Percentiles rank a stretch among this genome's conserved stretches.
Evolutionary conservation across 2,329 filamentous ascomycete species (phyloP).

Genomic region (Penicillium sp.): DNA sequence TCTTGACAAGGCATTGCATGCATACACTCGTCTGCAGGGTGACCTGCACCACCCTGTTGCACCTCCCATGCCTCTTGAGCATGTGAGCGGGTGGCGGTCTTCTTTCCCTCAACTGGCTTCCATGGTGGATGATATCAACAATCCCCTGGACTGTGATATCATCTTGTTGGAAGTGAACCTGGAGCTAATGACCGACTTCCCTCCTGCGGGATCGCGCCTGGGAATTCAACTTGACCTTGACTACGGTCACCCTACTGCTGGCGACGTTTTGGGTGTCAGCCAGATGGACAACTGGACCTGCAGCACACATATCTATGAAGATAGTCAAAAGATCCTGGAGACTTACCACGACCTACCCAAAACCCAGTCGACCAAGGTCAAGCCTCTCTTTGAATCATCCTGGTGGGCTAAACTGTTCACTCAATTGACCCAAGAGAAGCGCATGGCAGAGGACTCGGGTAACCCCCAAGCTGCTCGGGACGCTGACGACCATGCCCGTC

Average conservation of each 20-base stretch:
- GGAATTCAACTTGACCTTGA: conserved; percentile 39
- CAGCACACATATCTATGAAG: conserved; percentile 37
- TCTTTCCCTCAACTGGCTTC: conserved; percentile 36
- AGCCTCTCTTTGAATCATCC: conserved; percentile 37
- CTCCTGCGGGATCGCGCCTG: conserved; percentile 34
- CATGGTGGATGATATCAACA: conserved; percentile 28
- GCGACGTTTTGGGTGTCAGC: conserved; percentile 26
- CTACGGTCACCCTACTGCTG: conserved; percentile 29
- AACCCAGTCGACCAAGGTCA: conserved; percentile 34
- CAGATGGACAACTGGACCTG: conserved; percentile 39
- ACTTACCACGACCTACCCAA: conserved; percentile 29
- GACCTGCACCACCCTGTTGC: conserved; percentile 30
- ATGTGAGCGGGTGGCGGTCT: conserved; percentile 33
- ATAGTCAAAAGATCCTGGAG: conserved; percentile 26
- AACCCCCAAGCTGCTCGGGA: conserved; percentile 24
- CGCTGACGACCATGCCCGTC: conserved; percentile 30
- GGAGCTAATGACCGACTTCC: conserved; percentile 38
- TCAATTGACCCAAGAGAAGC: conserved; percentile 34
- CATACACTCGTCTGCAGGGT: conserved; percentile 38
- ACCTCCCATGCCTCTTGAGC: conserved; percentile 34
- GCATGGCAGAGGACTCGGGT: conserved; percentile 31
- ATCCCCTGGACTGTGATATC: conserved; percentile 34
- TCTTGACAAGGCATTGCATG: conserved; percentile 36
- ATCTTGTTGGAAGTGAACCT: conserved; percentile 39
- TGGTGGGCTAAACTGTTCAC: conserved; percentile 42